Evolutionary conservation across 495 filamentous ascomycete species (phyloP).

Genomic region (Evansstolkia leycettana): DNA sequence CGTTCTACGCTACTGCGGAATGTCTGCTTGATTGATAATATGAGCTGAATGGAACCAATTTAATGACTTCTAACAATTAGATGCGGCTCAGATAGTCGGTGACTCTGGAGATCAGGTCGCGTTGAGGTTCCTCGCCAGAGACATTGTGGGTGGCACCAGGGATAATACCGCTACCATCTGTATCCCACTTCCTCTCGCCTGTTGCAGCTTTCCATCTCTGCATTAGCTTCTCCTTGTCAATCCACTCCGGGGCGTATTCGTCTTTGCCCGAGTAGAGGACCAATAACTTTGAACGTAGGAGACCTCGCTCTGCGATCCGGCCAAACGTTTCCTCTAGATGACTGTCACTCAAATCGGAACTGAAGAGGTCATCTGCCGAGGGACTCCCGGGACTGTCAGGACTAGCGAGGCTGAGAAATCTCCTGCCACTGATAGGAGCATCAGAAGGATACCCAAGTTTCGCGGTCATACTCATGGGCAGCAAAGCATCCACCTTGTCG

Average conservation of each 20-base stretch:
- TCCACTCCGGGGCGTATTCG: constrained; percentile 47
- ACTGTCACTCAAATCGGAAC: constrained; percentile 56
- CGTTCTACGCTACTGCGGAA: too few species aligned
- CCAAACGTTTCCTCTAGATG: constrained; percentile 55
- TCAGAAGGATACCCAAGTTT: constrained; percentile 33
- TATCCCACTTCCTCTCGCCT: constrained; percentile 33
- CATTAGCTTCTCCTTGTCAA: constrained; percentile 56
- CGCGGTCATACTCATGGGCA: constrained; percentile 40
- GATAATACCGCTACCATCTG: constrained; percentile 45
- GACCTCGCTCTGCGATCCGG: constrained; percentile 34
- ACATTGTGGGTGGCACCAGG: constrained; percentile 52
- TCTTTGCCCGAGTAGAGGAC: constrained; percentile 59
- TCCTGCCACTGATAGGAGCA: constrained; percentile 39
- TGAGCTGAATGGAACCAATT: too few species aligned
- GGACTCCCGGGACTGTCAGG: constrained; percentile 37
- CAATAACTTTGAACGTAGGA: constrained; percentile 37
- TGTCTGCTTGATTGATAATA: too few species aligned
- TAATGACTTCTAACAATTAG: constrained; percentile 4
- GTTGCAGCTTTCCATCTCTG: constrained; percentile 55
- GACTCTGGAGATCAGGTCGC: constrained; percentile 42
- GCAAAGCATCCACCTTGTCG: constrained; percentile 41
- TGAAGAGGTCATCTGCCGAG: constrained; percentile 84
- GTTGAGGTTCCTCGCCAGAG: constrained; percentile 25
- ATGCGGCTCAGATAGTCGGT: constrained; percentile 41
- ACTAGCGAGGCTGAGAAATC: constrained; percentile 57